Base-by-base conservation (phyloP, 257 asterid genomes). In the Solanum clarkiae region DNA sequence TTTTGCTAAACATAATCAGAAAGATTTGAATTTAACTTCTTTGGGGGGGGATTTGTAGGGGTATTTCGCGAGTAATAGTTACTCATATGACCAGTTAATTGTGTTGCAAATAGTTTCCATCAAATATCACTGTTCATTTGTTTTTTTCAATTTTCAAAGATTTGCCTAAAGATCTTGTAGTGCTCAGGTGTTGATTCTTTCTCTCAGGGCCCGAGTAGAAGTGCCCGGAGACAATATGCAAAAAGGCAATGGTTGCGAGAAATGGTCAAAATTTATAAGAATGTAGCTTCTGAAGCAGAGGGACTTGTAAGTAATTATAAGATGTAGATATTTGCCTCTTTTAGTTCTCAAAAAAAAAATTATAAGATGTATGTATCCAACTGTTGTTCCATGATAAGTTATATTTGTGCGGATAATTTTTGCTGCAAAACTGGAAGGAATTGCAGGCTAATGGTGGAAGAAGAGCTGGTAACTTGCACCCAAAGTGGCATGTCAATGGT, bases 141-240 rank as follows among this genome's bases (percentile, higher is more conserved):
- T 26, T 36, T 29, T 59, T 62, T 82, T 44, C 77, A n/a, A 0
- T 77, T 26, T 9, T 77, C 63, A 47, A 51, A 77, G 63, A 26
- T 77, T 26, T 16, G 47, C 49, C 8, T 51, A 51, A 15, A 79
- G 65, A 29, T 79, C 16, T 77, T 79, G 42, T 51, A 79, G 65
- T 53, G 82, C 65, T 79, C 65, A 79, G 26, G 24, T 26, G 24
- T 79, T 79, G 82, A 79, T 51, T 79, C 29, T 79, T 83, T 66
- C 65, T 26, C 55, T 54, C 86, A 84, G 86, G 55, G 69, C 6
- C 86, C 70, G 2, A 54, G 81, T 75, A 84, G 81, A 75, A 84
- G 86, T 66, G 70, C 86, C n/a, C 62, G 81, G 45, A 72, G 36
- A 84, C 81, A 84, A 84, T 69, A 84, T 57, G 66, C 68, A 1